Evolutionary conservation across 75 land plant genomes (phyloP).

Genomic region (Pinus tabuliformis): DNA sequence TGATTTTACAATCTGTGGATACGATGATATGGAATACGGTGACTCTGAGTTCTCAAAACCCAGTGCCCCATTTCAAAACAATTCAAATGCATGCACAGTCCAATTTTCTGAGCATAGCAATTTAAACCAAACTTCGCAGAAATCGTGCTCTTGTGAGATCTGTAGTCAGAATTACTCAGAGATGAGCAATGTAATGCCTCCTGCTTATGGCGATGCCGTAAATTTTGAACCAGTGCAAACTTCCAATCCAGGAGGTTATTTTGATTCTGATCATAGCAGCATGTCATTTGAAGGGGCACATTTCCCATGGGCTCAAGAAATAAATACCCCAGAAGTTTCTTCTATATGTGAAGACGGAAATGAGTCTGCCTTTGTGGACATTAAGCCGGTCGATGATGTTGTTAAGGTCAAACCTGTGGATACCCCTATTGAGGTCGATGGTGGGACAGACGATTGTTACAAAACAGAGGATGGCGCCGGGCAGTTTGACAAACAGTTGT

Average conservation of each 20-base stretch:
- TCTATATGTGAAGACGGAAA: neutral
- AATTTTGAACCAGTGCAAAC: neutral
- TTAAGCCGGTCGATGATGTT: neutral
- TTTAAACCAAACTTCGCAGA: neutral
- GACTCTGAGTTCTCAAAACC: neutral
- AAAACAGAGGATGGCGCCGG: neutral
- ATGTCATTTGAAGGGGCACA: neutral
- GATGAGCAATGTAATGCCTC: neutral
- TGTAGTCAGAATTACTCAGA: neutral
- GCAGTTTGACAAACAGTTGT: neutral
- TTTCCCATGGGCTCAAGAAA: neutral
- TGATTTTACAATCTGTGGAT: neutral
- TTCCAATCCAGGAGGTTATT: neutral
- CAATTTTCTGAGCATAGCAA: neutral
- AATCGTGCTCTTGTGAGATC: neutral
- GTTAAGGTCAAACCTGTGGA: neutral
- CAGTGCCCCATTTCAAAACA: too few species aligned
- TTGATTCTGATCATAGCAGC: neutral
- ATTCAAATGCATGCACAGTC: neutral
- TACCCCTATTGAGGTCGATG: neutral
- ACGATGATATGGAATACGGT: neutral
- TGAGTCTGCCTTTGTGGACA: conserved; percentile 1
- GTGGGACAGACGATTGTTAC: neutral
- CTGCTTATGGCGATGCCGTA: neutral
- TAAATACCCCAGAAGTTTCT: neutral